Evolutionary conservation across 2,329 filamentous ascomycete species (phyloP).

Genomic region (Stemphylium beticola): DNA sequence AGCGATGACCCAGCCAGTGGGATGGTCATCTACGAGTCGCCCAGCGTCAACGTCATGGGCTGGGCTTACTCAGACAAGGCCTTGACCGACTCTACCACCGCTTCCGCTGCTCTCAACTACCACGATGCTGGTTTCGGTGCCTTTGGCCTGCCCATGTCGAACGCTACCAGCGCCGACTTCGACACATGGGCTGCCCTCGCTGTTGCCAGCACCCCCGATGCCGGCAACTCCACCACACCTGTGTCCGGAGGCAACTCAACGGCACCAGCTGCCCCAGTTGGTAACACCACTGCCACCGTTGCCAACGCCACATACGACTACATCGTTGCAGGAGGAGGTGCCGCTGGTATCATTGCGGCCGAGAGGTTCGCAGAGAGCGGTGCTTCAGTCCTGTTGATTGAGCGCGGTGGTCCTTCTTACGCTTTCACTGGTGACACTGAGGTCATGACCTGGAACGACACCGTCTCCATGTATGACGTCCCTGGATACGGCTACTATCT

Average conservation of each 20-base stretch:
- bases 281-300: slow-evolving; percentile 43
- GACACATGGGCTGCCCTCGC: slow-evolving; percentile 45
- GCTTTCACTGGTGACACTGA: slow-evolving; percentile 37
- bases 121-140: slow-evolving; percentile 43
- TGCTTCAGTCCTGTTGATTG: slow-evolving; percentile 65
- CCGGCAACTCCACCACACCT: slow-evolving; percentile 36
- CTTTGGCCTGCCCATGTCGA: slow-evolving; percentile 38
- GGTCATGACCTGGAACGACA: slow-evolving; percentile 43
- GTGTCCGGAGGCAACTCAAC: slow-evolving; percentile 33
- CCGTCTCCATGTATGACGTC: slow-evolving; percentile 47
- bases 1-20: slow-evolving; percentile 27
- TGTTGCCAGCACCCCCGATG: slow-evolving; percentile 20
- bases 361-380: slow-evolving; percentile 68
- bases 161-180: slow-evolving; percentile 42
- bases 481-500: slow-evolving; percentile 47
- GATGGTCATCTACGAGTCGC: slow-evolving; percentile 32
- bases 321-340: slow-evolving; percentile 66
- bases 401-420: slow-evolving; percentile 49
- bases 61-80: slow-evolving; percentile 40
- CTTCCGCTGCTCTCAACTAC: slow-evolving; percentile 34
- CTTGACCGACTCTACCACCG: slow-evolving; percentile 32
- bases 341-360: slow-evolving; percentile 64
- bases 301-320: slow-evolving; percentile 62
- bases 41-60: slow-evolving; percentile 36
- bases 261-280: slow-evolving; percentile 20